Evolutionary conservation across 176 grass and related monocot species (phyloP), one percentile per base, ranked within the genome.

Genomic region (Tillandsia fasciculata): DNA sequence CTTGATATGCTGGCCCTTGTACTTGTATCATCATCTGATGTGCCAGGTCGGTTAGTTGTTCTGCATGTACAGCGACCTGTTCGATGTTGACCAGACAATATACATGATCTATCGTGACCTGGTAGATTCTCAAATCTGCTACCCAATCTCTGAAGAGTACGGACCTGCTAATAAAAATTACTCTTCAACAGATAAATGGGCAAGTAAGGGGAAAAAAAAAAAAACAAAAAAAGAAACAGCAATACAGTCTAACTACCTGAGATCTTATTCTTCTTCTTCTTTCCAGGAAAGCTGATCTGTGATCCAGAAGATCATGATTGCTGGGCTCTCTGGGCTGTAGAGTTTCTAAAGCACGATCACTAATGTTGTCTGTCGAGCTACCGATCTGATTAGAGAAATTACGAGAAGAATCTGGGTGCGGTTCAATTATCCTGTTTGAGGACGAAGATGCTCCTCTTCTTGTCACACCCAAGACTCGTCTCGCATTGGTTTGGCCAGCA

Each of bases 71-170:
- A 93, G 8, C 69, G 81, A 70, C 86, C 93, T 23, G 84, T 90
- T 78, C 89, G 85, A 71, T 97, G 89, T 59, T 91, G 85, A 69
- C 93, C 89, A 74, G 86, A 86, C 64, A 97, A 50, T 83, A 93
- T 90, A 71, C 93, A 97, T 69, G 89, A 93, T 71, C 93, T 93
- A 42, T 92, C 93, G 51, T 93, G 89, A 70, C 82, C 88, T 53
- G 93, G 90, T 48, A 97, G 81, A 74, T 84, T 97, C 69, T 96
- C 85, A 72, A 91, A 96, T 73, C 94, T 87, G 29, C 82, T 93
- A 79, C 87, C 94, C 77, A 99, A 83, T 78, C 94, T 81, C 84
- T 99, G 94, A 77, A 99, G 94, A 81, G 90, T 90, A 64, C 87
- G 72, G 26, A 99, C 94, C 94, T 97, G 75, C 26, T 80, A 75